phyloP scores from a whole-genome alignment of 2,329 filamentous ascomycete genomes.

The Macrophomina phaseolina region DNA sequence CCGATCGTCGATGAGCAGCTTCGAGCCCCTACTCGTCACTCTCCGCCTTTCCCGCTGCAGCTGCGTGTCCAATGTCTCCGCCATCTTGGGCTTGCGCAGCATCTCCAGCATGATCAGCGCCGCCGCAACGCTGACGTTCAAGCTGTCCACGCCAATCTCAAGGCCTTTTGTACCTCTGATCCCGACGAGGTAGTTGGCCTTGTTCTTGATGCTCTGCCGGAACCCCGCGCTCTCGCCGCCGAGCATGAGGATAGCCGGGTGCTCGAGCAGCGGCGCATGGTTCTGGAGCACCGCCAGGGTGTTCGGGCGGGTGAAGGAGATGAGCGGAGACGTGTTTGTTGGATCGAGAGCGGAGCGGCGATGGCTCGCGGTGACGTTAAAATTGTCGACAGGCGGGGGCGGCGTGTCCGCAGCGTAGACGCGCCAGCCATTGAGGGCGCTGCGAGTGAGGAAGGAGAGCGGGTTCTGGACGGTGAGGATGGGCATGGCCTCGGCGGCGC shows the following conservation, averaged over 20 bases:
- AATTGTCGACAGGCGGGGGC: conserved; percentile 7
- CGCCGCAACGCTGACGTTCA: conserved; percentile 92
- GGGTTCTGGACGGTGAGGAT: conserved; percentile 74
- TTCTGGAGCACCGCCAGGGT: conserved; percentile 30
- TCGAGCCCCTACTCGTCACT: not conserved
- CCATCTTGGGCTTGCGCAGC: conserved; percentile 42
- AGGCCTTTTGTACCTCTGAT: conserved; percentile 62
- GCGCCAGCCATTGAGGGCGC: conserved; percentile 75
- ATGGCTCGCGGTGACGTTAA: not conserved
- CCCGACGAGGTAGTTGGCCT: conserved; percentile 67
- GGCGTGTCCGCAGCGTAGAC: conserved; percentile 73
- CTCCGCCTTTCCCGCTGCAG: not conserved
- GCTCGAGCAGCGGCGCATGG: conserved; percentile 38
- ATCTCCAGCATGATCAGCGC: conserved; percentile 77
- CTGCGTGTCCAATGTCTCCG: not conserved
- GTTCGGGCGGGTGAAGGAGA: conserved; percentile 34
- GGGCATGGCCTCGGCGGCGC: conserved; percentile 80
- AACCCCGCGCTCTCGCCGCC: conserved; percentile 43
- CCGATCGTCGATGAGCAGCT: not conserved
- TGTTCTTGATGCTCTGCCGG: conserved; percentile 46
- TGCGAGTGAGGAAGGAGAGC: conserved; percentile 71
- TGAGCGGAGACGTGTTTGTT: conserved; percentile 22
- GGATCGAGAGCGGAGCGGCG: not conserved
- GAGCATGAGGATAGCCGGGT: conserved; percentile 80
- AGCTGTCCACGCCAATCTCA: conserved; percentile 73